Percentiles rank a stretch among this genome's conserved stretches.
These are phyloP conservation scores for Colletotrichum falcatum DNA, from an alignment of 2,329 filamentous ascomycete genomes.

Conservation along the genomic window DNA sequence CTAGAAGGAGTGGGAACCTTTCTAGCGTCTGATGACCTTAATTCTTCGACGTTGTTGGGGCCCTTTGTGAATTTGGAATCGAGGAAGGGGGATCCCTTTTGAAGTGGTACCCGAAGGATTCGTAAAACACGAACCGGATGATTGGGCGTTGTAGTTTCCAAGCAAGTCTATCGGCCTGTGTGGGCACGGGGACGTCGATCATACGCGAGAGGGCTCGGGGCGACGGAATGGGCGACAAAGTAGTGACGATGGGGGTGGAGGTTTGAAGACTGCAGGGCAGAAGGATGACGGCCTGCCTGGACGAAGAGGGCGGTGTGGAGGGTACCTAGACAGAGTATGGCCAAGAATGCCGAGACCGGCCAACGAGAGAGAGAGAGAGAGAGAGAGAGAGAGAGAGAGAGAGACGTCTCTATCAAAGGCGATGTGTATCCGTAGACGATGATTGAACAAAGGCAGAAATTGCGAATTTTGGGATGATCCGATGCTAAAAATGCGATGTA, in stretches of 20 bases:
- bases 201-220: slow-evolving; percentile 31
- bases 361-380: too few relatives aligned
- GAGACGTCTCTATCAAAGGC: not conserved
- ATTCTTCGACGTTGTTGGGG: slow-evolving; percentile 31
- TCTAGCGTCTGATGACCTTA: slow-evolving; percentile 48
- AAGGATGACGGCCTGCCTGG: slow-evolving; percentile 12
- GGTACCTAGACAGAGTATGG: not conserved
- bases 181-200: slow-evolving; percentile 36
- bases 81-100: not conserved
- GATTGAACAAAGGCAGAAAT: slow-evolving; percentile 36
- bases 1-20: slow-evolving; percentile 52
- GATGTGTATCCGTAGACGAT: not conserved
- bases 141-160: slow-evolving; percentile 11
- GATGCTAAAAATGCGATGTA: slow-evolving; percentile 21
- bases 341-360: not conserved
- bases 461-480: slow-evolving; percentile 35
- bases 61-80: slow-evolving; percentile 18
- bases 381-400: too few relatives aligned
- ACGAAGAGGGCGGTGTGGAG: slow-evolving; percentile 10
- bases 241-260: slow-evolving; percentile 12
- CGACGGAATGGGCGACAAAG: slow-evolving; percentile 7
- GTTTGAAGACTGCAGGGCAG: slow-evolving; percentile 24
- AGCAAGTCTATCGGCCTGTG: slow-evolving; percentile 16
- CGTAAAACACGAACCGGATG: slow-evolving; percentile 27
- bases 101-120: slow-evolving; percentile 5